Conservation (phyloP, 1,139 yeast genomes). For the Pneumocystis jirovecii region DNA sequence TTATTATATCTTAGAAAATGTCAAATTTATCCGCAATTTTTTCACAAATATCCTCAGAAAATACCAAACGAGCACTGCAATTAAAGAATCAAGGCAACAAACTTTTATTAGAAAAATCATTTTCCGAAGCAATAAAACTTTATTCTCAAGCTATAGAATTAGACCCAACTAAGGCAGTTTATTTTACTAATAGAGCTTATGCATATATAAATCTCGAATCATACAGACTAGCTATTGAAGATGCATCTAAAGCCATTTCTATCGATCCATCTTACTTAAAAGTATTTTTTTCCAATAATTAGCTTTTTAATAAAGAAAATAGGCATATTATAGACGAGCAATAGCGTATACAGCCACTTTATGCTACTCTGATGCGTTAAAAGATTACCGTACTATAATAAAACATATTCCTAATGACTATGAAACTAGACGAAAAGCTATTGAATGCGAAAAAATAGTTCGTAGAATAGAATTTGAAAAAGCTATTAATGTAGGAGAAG, state of each 20-base stretch:
- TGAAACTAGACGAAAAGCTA: constrained; percentile 48
- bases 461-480: constrained; percentile 68
- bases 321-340: constrained; percentile 63
- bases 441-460: constrained; percentile 51
- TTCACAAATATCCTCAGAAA: constrained; percentile 17
- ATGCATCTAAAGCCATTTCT: constrained; percentile 57
- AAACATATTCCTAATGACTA: constrained; percentile 53
- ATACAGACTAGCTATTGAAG: constrained; percentile 70
- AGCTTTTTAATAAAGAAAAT: not conserved
- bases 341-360: constrained; percentile 64
- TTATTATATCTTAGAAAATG: not conserved
- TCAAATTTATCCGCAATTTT: constrained; percentile 8
- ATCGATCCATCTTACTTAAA: constrained; percentile 56
- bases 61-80: constrained; percentile 30
- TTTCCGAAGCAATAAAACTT: constrained; percentile 47
- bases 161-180: constrained; percentile 53
- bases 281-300: not conserved
- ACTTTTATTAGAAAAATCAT: constrained; percentile 48
- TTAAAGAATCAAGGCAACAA: constrained; percentile 61
- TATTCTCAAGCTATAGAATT: constrained; percentile 69
- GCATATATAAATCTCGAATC: constrained; percentile 75
- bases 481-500: constrained; percentile 66
- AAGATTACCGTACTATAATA: constrained; percentile 53
- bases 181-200: constrained; percentile 78
- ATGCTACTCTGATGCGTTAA: constrained; percentile 59